phyloP scores from a whole-genome alignment of 2,329 filamentous ascomycete species.

The Ophiostoma novo-ulmi region DNA sequence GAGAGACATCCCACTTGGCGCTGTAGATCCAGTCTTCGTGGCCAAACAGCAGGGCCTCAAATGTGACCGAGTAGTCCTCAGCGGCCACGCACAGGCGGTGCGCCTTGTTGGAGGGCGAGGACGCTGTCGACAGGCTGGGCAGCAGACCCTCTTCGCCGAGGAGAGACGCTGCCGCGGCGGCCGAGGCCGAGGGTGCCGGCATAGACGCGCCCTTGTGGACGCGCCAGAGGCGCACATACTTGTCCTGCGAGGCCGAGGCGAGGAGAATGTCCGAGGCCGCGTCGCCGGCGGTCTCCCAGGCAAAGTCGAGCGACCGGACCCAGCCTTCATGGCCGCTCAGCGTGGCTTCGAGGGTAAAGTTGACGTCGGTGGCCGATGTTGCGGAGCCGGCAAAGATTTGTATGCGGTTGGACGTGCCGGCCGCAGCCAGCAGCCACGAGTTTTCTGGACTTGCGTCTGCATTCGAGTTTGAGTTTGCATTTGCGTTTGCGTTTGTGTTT shows the following conservation, averaged over 20 bases:
- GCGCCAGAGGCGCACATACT: constrained; percentile 92
- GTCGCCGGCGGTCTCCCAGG: constrained; percentile 48
- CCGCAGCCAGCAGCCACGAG: constrained; percentile 68
- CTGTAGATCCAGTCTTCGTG: constrained; percentile 99
- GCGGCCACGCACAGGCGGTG: constrained; percentile 61
- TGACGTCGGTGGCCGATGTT: constrained; percentile 27
- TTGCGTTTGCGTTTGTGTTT: no score
- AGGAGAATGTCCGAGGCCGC: constrained; percentile 71
- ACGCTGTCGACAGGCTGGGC: constrained; percentile 49
- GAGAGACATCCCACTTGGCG: constrained; percentile 62
- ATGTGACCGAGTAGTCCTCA: constrained; percentile 73
- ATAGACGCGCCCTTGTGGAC: constrained; percentile 66
- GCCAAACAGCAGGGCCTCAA: constrained; percentile 87
- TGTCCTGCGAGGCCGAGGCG: constrained; percentile 93
- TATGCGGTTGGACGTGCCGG: constrained; percentile 75
- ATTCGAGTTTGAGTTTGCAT: constrained; percentile 36
- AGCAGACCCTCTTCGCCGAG: constrained; percentile 53
- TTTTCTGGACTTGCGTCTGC: neutral
- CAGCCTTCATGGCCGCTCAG: constrained; percentile 90
- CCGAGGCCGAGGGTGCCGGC: constrained; percentile 50
- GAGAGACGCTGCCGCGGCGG: constrained; percentile 46
- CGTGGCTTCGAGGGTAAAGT: constrained; percentile 69
- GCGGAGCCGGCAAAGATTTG: constrained; percentile 64
- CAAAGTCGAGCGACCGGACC: constrained; percentile 81
- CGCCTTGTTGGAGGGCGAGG: constrained; percentile 75